These are phyloP conservation scores for Zarea fungicola DNA, from an alignment of 2,329 filamentous ascomycete genomes.

Conservation along the genomic window DNA sequence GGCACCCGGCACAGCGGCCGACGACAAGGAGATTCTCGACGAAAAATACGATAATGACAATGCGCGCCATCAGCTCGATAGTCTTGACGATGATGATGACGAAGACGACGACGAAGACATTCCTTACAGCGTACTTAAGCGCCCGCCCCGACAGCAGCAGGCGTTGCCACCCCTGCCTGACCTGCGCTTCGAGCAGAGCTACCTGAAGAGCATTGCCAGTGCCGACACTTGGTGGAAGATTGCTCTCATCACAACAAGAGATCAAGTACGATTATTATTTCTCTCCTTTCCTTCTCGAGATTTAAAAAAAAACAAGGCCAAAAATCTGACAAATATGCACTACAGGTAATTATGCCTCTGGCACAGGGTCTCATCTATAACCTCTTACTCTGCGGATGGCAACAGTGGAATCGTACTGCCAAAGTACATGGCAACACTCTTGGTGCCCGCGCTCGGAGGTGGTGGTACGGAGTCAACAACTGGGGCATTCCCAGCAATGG, in stretches of 20 bases:
- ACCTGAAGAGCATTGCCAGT: constrained; percentile 78
- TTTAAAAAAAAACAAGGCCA: too few species aligned
- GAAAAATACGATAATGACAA: constrained; percentile 8
- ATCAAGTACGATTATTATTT: constrained; percentile 64
- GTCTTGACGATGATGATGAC: constrained; percentile 38
- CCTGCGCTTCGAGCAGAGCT: constrained; percentile 95
- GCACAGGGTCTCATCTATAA: constrained; percentile 88
- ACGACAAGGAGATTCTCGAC: constrained; percentile 36
- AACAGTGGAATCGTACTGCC: constrained; percentile 77
- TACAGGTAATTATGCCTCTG: constrained; percentile 78
- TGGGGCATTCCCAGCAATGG: constrained; percentile 59
- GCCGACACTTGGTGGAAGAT: constrained; percentile 78
- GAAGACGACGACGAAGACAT: constrained; percentile 60
- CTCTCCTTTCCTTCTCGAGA: too few species aligned
- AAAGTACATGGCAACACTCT: constrained; percentile 70
- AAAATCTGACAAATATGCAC: too few species aligned
- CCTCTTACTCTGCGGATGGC: constrained; percentile 78
- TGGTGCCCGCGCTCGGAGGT: constrained; percentile 73
- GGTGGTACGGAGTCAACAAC: constrained; percentile 95
- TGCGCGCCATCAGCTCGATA: constrained; percentile 13
- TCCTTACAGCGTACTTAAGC: constrained; percentile 59
- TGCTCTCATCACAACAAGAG: constrained; percentile 75
- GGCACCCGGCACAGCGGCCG: constrained; percentile 73
- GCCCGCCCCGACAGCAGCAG: constrained; percentile 41
- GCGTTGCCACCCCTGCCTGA: constrained; percentile 69